phyloP scores from a whole-genome alignment of 1,139 yeast genomes.

The Taphrina populina region DNA sequence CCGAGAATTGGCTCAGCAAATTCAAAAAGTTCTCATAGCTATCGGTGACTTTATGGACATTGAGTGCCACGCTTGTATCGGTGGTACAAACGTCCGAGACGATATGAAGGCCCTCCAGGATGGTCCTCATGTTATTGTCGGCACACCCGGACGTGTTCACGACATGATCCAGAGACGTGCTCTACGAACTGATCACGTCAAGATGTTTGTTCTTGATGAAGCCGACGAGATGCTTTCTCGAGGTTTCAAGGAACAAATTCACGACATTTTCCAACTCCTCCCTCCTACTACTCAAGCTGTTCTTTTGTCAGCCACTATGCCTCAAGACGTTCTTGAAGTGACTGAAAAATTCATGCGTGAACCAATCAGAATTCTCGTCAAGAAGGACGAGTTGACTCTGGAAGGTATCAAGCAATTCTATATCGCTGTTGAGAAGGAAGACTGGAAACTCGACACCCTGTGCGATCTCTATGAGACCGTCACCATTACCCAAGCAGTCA shows the following conservation, averaged over 20 bases:
- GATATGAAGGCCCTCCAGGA: conserved; percentile 88
- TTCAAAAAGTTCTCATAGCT: conserved; percentile 91
- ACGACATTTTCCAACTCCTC: conserved; percentile 89
- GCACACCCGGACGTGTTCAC: conserved; percentile 98
- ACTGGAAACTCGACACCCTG: conserved; percentile 90
- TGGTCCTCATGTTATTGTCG: conserved; percentile 95
- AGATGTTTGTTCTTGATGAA: conserved; percentile 98
- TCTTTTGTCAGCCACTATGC: conserved; percentile 96
- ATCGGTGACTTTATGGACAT: conserved; percentile 92
- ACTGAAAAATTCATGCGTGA: conserved; percentile 96
- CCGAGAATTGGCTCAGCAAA: conserved; percentile 97
- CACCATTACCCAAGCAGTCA: conserved; percentile 98
- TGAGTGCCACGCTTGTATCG: conserved; percentile 96
- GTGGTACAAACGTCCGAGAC: conserved; percentile 91
- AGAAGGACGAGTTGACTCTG: conserved; percentile 95
- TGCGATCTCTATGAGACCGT: conserved; percentile 96
- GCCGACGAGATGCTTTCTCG: conserved; percentile 98
- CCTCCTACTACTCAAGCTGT: conserved; percentile 97
- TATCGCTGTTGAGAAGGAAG: conserved; percentile 91
- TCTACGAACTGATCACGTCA: conserved; percentile 82
- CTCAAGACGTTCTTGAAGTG: conserved; percentile 93
- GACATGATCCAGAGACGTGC: conserved; percentile 96
- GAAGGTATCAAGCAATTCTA: conserved; percentile 98
- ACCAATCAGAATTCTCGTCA: conserved; percentile 95
- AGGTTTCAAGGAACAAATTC: conserved; percentile 97